phyloP scores from a whole-genome alignment of 1,139 yeast genomes.

The Yarrowia galli region DNA sequence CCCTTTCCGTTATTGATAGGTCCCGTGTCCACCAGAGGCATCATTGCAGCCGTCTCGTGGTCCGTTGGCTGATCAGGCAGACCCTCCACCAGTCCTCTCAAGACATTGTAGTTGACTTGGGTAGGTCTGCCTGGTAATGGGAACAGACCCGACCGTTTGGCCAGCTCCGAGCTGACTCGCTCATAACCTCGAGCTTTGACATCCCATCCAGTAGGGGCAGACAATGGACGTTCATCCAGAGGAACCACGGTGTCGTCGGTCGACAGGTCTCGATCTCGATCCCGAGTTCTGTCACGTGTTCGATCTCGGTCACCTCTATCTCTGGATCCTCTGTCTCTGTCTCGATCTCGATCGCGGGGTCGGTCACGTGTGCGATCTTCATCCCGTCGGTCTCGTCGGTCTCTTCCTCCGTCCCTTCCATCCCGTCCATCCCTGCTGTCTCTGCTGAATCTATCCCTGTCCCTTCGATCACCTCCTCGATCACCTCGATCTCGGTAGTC shows the following conservation, averaged over 20 bases:
- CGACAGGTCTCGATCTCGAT: conserved; percentile 40
- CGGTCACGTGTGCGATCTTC: conserved; percentile 38
- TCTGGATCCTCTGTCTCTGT: conserved; percentile 42
- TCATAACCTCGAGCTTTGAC: conserved; percentile 77
- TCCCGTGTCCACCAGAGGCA: conserved; percentile 34
- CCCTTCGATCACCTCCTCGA: conserved; percentile 41
- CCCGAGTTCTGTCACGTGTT: conserved; percentile 41
- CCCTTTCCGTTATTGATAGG: conserved; percentile 37
- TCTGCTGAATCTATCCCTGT: background rate
- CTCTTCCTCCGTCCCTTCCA: conserved; percentile 6
- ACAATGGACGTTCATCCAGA: conserved; percentile 56
- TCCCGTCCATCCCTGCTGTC: conserved; percentile 21
- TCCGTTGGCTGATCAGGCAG: conserved; percentile 39
- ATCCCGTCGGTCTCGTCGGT: conserved; percentile 40
- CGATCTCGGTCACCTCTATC: conserved; percentile 41
- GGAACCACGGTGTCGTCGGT: conserved; percentile 50
- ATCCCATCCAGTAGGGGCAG: conserved; percentile 74
- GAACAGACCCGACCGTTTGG: conserved; percentile 81
- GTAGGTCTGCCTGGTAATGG: conserved; percentile 75
- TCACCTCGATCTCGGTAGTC: conserved; percentile 41
- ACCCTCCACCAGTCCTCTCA: conserved; percentile 37
- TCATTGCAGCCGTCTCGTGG: conserved; percentile 30
- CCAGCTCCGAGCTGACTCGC: conserved; percentile 75
- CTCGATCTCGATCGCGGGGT: conserved; percentile 41
- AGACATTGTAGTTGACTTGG: conserved; percentile 47